Conservation (phyloP, 169 alveolate species). For the Plasmodium knowlesi region DNA sequence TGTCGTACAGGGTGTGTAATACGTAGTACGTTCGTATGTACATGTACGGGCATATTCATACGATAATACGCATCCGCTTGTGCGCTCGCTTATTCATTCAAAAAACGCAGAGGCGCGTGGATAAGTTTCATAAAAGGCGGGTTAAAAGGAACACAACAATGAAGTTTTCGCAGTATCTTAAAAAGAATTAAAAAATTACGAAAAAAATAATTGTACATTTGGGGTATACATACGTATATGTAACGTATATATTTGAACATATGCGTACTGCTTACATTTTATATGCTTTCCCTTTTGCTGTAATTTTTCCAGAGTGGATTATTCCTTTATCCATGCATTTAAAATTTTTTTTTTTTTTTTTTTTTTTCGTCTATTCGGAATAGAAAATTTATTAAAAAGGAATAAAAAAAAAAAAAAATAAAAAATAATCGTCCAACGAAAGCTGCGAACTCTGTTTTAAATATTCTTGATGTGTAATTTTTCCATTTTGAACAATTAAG, state of each 20-base stretch:
- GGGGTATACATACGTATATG: neutral
- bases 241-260: neutral
- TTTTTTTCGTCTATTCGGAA: constrained; percentile 19
- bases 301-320: neutral
- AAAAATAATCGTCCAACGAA: neutral
- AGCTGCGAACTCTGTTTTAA: neutral
- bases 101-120: neutral
- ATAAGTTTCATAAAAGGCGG: neutral
- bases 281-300: neutral
- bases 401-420: constrained; percentile 17
- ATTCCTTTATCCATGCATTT: neutral
- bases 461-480: neutral
- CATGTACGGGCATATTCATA: neutral
- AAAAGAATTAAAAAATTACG: neutral
- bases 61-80: neutral
- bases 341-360: neutral
- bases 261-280: neutral
- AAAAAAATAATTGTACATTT: neutral
- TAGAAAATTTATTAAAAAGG: neutral
- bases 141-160: neutral
- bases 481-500: neutral
- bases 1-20: neutral
- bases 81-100: neutral
- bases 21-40: neutral
- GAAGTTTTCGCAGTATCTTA: neutral